Evolutionary conservation across 2,329 filamentous ascomycete species (phyloP), one percentile per base, ranked within the genome.

Genomic region (Colletotrichum chrysophilum): DNA sequence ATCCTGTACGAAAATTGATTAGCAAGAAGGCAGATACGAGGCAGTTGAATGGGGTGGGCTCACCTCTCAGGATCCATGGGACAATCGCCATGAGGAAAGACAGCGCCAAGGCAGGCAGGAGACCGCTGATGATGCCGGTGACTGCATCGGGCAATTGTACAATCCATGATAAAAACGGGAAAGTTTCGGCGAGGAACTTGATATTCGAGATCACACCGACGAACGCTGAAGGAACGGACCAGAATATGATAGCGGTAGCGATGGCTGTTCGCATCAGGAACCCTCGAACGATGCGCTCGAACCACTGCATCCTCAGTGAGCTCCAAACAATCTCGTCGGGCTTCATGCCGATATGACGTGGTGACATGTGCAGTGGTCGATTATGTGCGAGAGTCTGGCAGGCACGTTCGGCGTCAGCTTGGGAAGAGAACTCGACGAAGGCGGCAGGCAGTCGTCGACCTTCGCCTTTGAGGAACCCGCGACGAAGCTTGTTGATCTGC

Each of bases 361-460:
- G 95, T 26, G 94, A 91, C 93, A 98, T 96, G 84, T 96, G 94
- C 56, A 96, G 87, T 32, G 94, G 93, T 71, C 94, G 91, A 83
- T 97, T 95, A 85, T 97, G 95, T 8, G 95, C 91, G 32, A 97
- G 88, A 24, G 92, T 93, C 84, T 98, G 96, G 84, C 91, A 98
- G 28, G 96, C 96, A 73, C 90, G 88, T 83, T 99, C 96, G 10
- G 97, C 97, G 76, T 95, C 94, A 28, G 93, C 90, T 82, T 98
- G 95, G 5, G 91, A 92, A 77, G 91, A 90, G 81, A 98, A 99
- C 82, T 98, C 96, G 78, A 99, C 94, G 80, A 99, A 98, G n/a
- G 97, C 94, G 4, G 96, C 93, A 68, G 91, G 91, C 70, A 93
- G 87, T 78, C 90, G 89, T 69, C 91, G 88, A 28, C 89, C 93